A percentile compares a stretch with the other conserved stretches of the same genome.
These are phyloP conservation scores for Microbotryum lychnidis-dioicae DNA, from an alignment of 1,284 basidiomycete species.

Conservation along the genomic window DNA sequence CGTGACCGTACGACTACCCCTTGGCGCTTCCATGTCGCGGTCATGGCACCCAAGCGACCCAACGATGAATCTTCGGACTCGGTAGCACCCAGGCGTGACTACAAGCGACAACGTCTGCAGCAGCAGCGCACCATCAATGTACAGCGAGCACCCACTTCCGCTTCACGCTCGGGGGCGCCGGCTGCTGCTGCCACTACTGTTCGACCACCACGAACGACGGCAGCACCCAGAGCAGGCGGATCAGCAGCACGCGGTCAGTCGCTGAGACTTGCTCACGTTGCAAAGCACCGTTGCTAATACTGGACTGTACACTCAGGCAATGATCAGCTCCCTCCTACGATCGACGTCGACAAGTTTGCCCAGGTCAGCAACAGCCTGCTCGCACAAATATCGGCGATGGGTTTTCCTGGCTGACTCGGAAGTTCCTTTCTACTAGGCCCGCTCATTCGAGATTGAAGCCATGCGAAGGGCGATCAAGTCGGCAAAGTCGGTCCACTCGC, in stretches of 20 bases:
- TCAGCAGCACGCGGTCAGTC: conserved; percentile 13
- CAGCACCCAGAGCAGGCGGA: conserved; percentile 6
- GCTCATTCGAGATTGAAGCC: conserved; percentile 76
- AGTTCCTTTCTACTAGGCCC: conserved; percentile 49
- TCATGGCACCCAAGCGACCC: conserved; percentile 20
- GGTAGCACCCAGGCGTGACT: conserved; percentile 38
- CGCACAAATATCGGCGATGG: too few species aligned
- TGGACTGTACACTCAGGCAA: conserved; percentile 8
- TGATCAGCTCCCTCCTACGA: conserved; percentile 52
- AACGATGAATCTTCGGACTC: conserved; percentile 38
- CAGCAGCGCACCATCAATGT: conserved; percentile 23
- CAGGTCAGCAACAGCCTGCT: conserved; percentile 49
- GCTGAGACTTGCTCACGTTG: fast-evolving
- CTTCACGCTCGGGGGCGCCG: background rate
- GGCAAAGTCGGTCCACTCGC: conserved; percentile 50
- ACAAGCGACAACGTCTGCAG: conserved; percentile 33
- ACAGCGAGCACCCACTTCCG: background rate
- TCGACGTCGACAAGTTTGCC: conserved; percentile 79
- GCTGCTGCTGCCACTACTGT: too few species aligned
- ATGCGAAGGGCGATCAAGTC: conserved; percentile 76
- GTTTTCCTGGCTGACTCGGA: too few species aligned
- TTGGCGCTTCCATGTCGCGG: too few species aligned
- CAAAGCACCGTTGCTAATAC: too few species aligned
- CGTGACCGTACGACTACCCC: too few species aligned
- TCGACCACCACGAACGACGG: background rate